Evolutionary conservation across 306 rosid species (phyloP), one percentile per base, ranked within the genome.

Genomic region (Parietaria judaica): DNA sequence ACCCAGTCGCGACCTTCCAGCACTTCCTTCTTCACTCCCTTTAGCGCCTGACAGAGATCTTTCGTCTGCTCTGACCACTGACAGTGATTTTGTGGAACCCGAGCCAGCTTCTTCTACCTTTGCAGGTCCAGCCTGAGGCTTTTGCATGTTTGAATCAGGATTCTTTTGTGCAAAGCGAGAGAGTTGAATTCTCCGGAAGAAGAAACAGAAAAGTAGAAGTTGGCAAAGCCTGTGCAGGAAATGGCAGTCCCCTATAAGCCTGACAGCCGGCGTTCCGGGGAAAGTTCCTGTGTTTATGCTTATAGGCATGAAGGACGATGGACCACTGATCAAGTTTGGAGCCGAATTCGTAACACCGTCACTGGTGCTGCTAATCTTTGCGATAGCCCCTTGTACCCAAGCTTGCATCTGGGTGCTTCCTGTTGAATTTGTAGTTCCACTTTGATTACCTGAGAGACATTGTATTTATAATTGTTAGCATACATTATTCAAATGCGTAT

Each of bases 251-350:
- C 99, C 99, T 58, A 92, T 86, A 63, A 92, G 95, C 81, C 99
- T 82, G 58, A 92, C 99, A 7, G 99, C 99, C 39, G 99, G 99
- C 70, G 99, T 92, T 70, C 99, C 99, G 36, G 99, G 99, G 74
- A 92, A 92, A 35, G 99, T 92, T 81, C 99, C 99, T 4, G 99
- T 92, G 70, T 92, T 92, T 60, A 92, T 86, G 76, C 99, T 92
- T 56, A 92, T 88, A 43, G 99, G 99, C 96, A 88, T 86, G 72
- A 88, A 84, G 52, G 99, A 65, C 6, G 99, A 82, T 58, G 99
- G 96, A 70, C 97, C 95, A 50, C 94, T 92, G 58, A 86, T 78
- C 53, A 94, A 97, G 64, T 83, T 88, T 16, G 97, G 97, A 65
- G 95, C 53, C 36, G 95, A 80, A 67, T 75, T 92, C 64, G 97